Evolutionary conservation across 2,329 filamentous ascomycete species (phyloP), one percentile per base, ranked within the genome.

Genomic region (Fusarium sp.): DNA sequence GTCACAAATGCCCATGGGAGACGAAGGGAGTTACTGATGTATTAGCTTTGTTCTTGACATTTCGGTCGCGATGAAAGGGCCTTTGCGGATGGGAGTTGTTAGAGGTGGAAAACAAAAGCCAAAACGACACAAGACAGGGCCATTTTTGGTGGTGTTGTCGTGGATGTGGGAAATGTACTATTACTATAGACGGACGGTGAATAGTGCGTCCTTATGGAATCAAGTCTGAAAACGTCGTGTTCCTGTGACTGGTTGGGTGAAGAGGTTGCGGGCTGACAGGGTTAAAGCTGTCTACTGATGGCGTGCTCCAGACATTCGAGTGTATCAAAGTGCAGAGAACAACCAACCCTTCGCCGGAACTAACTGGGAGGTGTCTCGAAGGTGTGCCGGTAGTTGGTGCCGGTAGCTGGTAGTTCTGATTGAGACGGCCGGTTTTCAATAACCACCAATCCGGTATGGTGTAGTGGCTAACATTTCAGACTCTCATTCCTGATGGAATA

Each of bases 381-480:
- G 23, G n/a, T 18, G 23, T 47, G 30, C 30, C 27, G 18, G 23
- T 23, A 4, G 23, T 23, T 23, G 23, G 23, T 5, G 23, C 4
- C 4, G 23, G 23, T 23, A 23, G 23, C 23, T 23, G 23, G 23
- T 23, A 23, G 23, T 23, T 23, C 23, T 5, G 23, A 23, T 23
- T 23, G 23, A 23, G 23, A 5, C 4, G 23, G 23, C 23, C 23
- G 23, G 4, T 23, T 23, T 5, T 23, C 34, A 56, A 36, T 34
- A 41, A 37, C 13, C 43, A 18, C 46, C 47, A 59, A 50, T 59
- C 74, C 75, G 74, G 74, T 76, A 76, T 76, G 75, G 75, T 77
- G 75, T 77, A 77, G 74, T 77, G 75, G 75, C 73, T 74, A 77
- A 77, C 75, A 77, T 77, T 77, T 77, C 74, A 72, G 75, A 75